phyloP scores from a whole-genome alignment of 768 basidiomycete genomes.

The Termitomyces titanicus region DNA sequence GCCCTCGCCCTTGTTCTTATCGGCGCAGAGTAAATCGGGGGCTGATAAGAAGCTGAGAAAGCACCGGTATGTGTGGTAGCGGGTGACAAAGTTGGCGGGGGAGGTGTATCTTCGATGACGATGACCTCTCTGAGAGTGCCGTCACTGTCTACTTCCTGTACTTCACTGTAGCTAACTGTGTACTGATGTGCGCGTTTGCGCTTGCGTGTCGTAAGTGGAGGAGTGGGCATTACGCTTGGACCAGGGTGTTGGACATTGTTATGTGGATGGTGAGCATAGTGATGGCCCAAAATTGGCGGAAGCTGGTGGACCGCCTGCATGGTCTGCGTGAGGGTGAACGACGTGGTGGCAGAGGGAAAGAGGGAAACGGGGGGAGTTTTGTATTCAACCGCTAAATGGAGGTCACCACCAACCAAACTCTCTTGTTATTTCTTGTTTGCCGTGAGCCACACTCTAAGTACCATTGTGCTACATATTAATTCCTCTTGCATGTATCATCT shows the following conservation, averaged over 20 bases:
- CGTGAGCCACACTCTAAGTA: slow-evolving; percentile 19
- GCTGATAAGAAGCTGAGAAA: slow-evolving; percentile 79
- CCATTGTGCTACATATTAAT: background rate
- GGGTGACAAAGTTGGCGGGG: slow-evolving; percentile 76
- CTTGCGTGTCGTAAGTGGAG: slow-evolving; percentile 72
- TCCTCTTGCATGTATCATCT: background rate
- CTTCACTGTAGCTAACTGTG: slow-evolving; percentile 84
- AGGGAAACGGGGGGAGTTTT: slow-evolving; percentile 29
- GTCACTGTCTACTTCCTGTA: slow-evolving; percentile 78
- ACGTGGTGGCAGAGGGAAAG: slow-evolving; percentile 45
- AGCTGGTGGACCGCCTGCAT: slow-evolving; percentile 77
- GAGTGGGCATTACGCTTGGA: slow-evolving; percentile 68
- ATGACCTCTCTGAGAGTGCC: slow-evolving; percentile 83
- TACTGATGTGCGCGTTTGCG: slow-evolving; percentile 80
- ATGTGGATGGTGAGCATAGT: slow-evolving; percentile 62
- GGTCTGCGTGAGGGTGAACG: slow-evolving; percentile 42
- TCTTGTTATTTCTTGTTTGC: slow-evolving; percentile 36
- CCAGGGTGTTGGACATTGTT: slow-evolving; percentile 39
- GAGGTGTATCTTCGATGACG: slow-evolving; percentile 90
- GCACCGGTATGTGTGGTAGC: slow-evolving; percentile 66
- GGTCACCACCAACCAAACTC: slow-evolving; percentile 27
- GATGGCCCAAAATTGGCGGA: slow-evolving; percentile 60
- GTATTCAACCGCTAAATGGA: slow-evolving; percentile 39
- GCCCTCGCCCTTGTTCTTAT: slow-evolving; percentile 83
- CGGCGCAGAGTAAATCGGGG: slow-evolving; percentile 69